Evolutionary conservation across 495 filamentous ascomycete species (phyloP), one percentile per base, ranked within the genome.

Genomic region (Elasticomyces elasticus): DNA sequence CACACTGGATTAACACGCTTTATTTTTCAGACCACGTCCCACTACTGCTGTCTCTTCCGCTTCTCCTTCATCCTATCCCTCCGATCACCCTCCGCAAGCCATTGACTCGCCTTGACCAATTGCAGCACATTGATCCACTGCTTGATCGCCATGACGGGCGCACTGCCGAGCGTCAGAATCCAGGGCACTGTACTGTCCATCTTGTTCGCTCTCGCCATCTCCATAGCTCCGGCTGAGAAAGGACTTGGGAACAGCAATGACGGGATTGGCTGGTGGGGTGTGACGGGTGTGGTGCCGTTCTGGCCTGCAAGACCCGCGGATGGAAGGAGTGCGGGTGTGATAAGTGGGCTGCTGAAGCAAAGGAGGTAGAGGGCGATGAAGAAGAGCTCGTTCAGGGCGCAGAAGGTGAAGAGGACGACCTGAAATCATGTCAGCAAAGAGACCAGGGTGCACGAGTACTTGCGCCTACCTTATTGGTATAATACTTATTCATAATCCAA

Each of bases 291-390:
- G 45, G 22, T 37, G 31, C 44, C 52, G 5, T 31, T 20, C 1
- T 28, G 26, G 22, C n/a, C 23, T n/a, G 42, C 40, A 12, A 51
- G 43, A 22, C 50, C 50, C 30, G 54, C 49, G 65, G 68, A 50
- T 24, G 69, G 68, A 24, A 95, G 80, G 17, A 96, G 85, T 25
- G 84, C 85, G 0, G 90, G 88, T 1, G 87, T 89, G 52, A 96
- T 79, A 25, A 77, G 76, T 0, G 90, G 90, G 33, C 85, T 90
- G 42, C 84, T 89, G 78, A 99, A 99, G 61, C 89, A 95, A 41
- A 99, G 81, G 40, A 99, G 86, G 74, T 99, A 99, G 58, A 97
- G 79, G 41, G 89, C 89, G 66, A 99, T 89, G 76, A 97, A 99
- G 76, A 95, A 97, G 54, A 86, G 68, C 70, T 99, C 94, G 69